Percentiles rank a stretch among this genome's conserved stretches.
Conservation (phyloP, 225 moss, liverwort and hornwort genomes). For the Physcomitrellopsis africana region DNA sequence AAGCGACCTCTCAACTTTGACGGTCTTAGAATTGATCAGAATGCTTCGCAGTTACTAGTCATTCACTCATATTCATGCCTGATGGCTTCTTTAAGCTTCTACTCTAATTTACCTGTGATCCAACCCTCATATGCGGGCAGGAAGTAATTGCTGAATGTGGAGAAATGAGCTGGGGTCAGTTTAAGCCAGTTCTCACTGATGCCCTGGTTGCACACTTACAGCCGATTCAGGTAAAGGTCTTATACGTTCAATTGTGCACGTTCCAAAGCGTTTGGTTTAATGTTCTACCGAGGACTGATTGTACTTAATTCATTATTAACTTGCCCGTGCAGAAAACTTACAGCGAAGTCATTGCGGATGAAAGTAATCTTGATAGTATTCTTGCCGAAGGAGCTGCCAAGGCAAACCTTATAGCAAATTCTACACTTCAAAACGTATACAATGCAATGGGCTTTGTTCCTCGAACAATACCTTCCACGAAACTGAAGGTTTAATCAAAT, state of each 20-base stretch:
- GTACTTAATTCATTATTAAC: not conserved
- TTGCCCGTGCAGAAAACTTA: constrained; percentile 71
- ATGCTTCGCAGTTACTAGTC: constrained; percentile 1
- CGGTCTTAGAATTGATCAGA: not conserved
- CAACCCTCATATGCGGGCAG: constrained; percentile 44
- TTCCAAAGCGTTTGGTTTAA: not conserved
- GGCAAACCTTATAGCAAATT: constrained; percentile 76
- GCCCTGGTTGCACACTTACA: constrained; percentile 78
- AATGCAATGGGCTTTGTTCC: constrained; percentile 94
- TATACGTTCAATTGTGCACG: constrained; percentile 1
- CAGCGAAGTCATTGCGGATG: constrained; percentile 76
- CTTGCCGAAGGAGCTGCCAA: constrained; percentile 85
- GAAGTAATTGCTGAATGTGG: constrained; percentile 82
- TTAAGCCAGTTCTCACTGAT: constrained; percentile 85
- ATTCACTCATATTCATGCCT: not conserved
- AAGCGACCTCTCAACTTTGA: constrained; percentile 13
- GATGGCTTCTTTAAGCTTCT: constrained; percentile 7
- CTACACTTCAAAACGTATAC: constrained; percentile 76
- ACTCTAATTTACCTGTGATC: not conserved
- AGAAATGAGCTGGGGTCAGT: constrained; percentile 92
- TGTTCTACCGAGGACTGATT: too few species aligned
- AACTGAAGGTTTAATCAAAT: constrained; percentile 30
- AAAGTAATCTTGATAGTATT: constrained; percentile 72
- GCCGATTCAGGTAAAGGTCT: constrained; percentile 77
- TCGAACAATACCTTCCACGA: constrained; percentile 37